Percentiles rank a stretch among this genome's conserved stretches.
These are phyloP conservation scores for Zymoseptoria brevis DNA, from an alignment of 2,329 filamentous ascomycete species.

Conservation along the genomic window DNA sequence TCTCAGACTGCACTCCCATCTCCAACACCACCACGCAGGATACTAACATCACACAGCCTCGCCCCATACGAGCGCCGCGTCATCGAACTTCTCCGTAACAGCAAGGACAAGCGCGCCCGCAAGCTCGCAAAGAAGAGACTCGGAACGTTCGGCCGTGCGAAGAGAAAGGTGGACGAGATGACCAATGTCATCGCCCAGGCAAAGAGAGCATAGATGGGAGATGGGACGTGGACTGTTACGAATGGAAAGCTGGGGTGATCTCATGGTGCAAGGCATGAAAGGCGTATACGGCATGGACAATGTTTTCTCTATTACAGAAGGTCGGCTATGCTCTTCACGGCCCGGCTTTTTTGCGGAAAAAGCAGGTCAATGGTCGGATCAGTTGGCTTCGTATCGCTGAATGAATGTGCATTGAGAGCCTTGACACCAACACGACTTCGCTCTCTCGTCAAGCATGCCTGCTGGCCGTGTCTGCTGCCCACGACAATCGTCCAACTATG, in stretches of 20 bases:
- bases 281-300: slow-evolving; percentile 7
- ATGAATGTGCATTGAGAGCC: slow-evolving; percentile 1
- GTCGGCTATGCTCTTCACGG: not conserved
- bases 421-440: not conserved
- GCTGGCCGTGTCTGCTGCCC: no score
- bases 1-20: not conserved
- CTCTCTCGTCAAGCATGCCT: not conserved
- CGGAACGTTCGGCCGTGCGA: slow-evolving; percentile 96
- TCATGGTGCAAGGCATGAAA: slow-evolving; percentile 15
- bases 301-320: not conserved
- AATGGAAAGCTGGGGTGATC: slow-evolving; percentile 1
- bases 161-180: slow-evolving; percentile 99
- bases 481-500: no score
- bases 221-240: slow-evolving; percentile 20
- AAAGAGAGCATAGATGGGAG: slow-evolving; percentile 65
- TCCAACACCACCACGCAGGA: not conserved
- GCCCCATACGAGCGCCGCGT: slow-evolving; percentile 81
- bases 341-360: not conserved
- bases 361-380: not conserved
- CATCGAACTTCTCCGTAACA: slow-evolving; percentile 98
- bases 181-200: slow-evolving; percentile 95
- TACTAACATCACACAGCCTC: slow-evolving; percentile 29
- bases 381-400: slow-evolving; percentile 1
- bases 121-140: slow-evolving; percentile 99
- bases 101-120: slow-evolving; percentile 97